Evolutionary conservation across 2,329 filamentous ascomycete genomes (phyloP).

Genomic region (Hirsutella minnesotensis): DNA sequence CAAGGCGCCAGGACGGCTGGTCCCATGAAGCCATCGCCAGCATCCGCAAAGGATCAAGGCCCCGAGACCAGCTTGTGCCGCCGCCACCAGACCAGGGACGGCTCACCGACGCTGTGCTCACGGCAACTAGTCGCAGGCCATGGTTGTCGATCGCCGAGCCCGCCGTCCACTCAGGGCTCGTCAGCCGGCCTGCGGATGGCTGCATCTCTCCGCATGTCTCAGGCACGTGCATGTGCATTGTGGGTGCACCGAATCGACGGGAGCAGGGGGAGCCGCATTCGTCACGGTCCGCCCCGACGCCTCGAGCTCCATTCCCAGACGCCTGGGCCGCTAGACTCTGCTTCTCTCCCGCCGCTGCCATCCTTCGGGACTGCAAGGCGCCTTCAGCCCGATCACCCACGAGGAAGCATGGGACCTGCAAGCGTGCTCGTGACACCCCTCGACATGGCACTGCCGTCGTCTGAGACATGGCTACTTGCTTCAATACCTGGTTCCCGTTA

Average conservation of each 20-base stretch:
- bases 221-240: slow-evolving; percentile 5
- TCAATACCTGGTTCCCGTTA: too few species aligned
- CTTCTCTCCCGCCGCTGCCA: too few species aligned
- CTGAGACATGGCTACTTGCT: too few species aligned
- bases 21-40: slow-evolving; percentile 1
- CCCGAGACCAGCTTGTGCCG: slow-evolving; percentile 3
- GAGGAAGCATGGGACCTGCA: too few species aligned
- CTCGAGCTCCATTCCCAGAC: neutral
- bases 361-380: too few species aligned
- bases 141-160: slow-evolving; percentile 8
- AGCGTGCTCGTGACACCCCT: too few species aligned
- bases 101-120: slow-evolving; percentile 11
- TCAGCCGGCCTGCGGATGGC: neutral
- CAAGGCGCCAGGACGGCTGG: too few species aligned
- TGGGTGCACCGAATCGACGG: neutral
- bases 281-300: neutral
- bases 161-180: slow-evolving; percentile 5
- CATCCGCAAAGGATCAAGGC: neutral
- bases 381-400: too few species aligned
- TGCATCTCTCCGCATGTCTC: neutral
- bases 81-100: slow-evolving; percentile 3
- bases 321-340: too few species aligned
- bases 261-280: slow-evolving; percentile 5
- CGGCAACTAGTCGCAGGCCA: slow-evolving; percentile 9
- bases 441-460: too few species aligned